Base-by-base conservation (phyloP, 345 rosid species). In the Citrus trifoliata region DNA sequence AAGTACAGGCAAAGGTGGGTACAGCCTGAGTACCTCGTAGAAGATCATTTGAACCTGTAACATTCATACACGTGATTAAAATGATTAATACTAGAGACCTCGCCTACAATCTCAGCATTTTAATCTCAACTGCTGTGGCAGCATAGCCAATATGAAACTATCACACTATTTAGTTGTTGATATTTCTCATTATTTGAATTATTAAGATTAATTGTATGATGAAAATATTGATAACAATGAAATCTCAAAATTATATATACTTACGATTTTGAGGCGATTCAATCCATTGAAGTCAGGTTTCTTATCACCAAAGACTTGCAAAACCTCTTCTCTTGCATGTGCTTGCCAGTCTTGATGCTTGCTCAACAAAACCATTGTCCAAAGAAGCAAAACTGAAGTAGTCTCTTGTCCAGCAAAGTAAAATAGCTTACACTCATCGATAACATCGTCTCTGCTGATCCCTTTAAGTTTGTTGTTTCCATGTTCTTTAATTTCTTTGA, bases 341-440 rank as follows among this genome's bases (percentile, higher is more conserved):
- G 53, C 75, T 79, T 90, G 94, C 95, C 94, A 88, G 18, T 87
- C 80, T 68, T 81, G 88, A 71, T 91, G 89, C n/a, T 82, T 73
- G 77, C 90, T 80, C 70, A 89, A 62, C 62, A 88, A 80, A 78
- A 91, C 78, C 75, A 83, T 69, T 18, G 90, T 82, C 93, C 91
- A 89, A 38, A 82, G 81, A 64, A 87, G 80, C 67, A 89, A 42
- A 73, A 80, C 76, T 30, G 88, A 72, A 7, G 92, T 86, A 22
- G 90, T 89, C 59, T 86, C 90, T 67, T 91, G 90, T n/a, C 97
- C 90, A 12, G 92, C 93, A 24, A 89, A 72, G 76, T 91, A 93
- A 78, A 93, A 88, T 38, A 89, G 81, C 74, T 91, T 89, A 74
- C 97, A 91, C 70, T 89, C 93, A 51, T 86, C 93, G 30, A 91